phyloP scores from a whole-genome alignment of 1,139 yeast species.

The Meyerozyma athensensis region DNA sequence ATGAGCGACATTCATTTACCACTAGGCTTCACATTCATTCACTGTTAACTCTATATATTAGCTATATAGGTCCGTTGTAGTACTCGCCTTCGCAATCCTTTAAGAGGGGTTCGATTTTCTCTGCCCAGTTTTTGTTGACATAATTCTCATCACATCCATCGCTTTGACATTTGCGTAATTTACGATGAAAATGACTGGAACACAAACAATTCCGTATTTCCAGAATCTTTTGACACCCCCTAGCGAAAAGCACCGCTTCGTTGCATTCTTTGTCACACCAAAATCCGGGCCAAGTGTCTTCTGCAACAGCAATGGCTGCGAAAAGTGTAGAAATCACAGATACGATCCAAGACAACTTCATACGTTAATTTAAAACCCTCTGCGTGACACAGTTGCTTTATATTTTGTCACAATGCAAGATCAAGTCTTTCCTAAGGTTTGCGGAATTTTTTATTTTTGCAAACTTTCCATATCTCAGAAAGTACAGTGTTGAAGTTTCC shows the following conservation, averaged over 20 bases:
- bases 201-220: slow-evolving; percentile 7
- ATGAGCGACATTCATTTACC: slow-evolving; percentile 2
- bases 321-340: background rate
- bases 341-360: background rate
- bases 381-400: background rate
- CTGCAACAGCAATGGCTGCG: slow-evolving; percentile 6
- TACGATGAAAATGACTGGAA: slow-evolving; percentile 9
- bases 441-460: too few species aligned
- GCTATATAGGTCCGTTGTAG: slow-evolving; percentile 9
- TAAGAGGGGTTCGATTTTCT: slow-evolving; percentile 8
- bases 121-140: slow-evolving; percentile 10
- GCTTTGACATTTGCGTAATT: slow-evolving; percentile 8
- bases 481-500: too few species aligned
- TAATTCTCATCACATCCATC: slow-evolving; percentile 11
- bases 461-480: too few species aligned
- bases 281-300: slow-evolving; percentile 12
- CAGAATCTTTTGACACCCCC: slow-evolving; percentile 8
- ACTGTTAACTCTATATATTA: too few species aligned
- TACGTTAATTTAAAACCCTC: background rate
- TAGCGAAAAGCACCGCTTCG: slow-evolving; percentile 12
- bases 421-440: too few species aligned
- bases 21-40: too few species aligned
- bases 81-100: slow-evolving; percentile 9
- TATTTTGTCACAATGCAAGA: background rate
- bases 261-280: slow-evolving; percentile 16